Evolutionary conservation across 1,139 yeast genomes (phyloP), one percentile per base, ranked within the genome.

Genomic region (Magnusiomyces magnusii): DNA sequence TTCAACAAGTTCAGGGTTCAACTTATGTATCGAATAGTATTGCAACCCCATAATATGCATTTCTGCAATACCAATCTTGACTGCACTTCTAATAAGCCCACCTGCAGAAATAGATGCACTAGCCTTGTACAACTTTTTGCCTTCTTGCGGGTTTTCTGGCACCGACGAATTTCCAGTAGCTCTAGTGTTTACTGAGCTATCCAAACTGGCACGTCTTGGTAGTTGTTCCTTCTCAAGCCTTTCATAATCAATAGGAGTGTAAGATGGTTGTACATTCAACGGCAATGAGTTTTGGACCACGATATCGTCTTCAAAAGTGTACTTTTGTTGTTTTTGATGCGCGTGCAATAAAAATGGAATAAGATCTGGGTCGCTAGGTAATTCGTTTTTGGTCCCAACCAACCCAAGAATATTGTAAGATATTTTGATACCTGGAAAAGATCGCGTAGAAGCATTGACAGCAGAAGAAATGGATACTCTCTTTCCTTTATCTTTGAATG

Each of bases 21-120:
- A 19, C 47, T 41, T 19, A 41, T 21, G 49, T 19, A 23, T 44
- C 10, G 49, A 44, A n/a, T 44, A 44, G n/a, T 44, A 44, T 23
- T 59, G 61, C 13, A 59, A 36, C 2, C 61, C 61, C 34, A 59
- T 28, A 3, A 59, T 54, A 21, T 59, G 61, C 25, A 59, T 24
- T 27, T 59, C 61, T 1, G 54, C 59, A 47, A 57, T 51, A 3
- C 61, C 61, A 7, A 55, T 39, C n/a, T 31, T 52, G 21, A 21
- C 27, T 3, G 50, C 44, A 24, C 49, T 57, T 7, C 55, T 47
- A 34, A 59, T 47, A 23, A 59, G 47, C 7, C 59, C 57, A 13
- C 47, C 17, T 24, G 34, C 42, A 23, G 17, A 9, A 2, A 51
- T 24, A 13, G 28, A n/a, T 21, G 27, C 31, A 2, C 27, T 2